These are phyloP conservation scores for cucumber (Cucumis sativus) DNA, from an alignment of 306 rosid species.

Conservation along the genomic window DNA sequence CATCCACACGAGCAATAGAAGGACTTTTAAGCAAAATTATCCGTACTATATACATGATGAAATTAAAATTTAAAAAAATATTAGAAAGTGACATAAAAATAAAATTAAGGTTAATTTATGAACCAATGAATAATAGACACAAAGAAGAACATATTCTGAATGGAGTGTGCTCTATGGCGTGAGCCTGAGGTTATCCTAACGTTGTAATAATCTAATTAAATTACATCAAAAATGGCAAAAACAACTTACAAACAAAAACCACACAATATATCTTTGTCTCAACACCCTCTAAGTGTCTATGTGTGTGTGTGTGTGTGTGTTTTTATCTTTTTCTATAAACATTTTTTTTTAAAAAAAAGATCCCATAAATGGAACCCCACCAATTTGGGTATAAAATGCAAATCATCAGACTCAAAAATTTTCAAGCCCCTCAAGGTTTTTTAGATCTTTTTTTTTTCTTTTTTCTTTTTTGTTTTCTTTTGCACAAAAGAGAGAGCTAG, in stretches of 20 bases:
- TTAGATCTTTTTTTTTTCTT: not conserved
- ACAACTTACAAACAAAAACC: not conserved
- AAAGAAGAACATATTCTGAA: not conserved
- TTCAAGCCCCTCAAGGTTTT: not conserved
- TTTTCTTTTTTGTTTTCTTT: not conserved
- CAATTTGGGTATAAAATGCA: constrained; percentile 3
- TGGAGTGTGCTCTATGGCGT: not conserved
- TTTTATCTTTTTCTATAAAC: not conserved
- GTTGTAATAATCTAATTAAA: not conserved
- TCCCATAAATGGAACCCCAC: constrained; percentile 2
- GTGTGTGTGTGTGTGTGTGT: not conserved
- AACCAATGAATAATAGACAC: not conserved
- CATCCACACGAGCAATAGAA: not conserved
- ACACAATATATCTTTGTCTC: not conserved
- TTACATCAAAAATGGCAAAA: not conserved
- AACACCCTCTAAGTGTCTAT: not conserved
- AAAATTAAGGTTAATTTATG: not conserved
- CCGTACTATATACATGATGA: not conserved
- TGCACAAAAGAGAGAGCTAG: not conserved
- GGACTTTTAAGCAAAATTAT: not conserved
- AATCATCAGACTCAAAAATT: constrained; percentile 4
- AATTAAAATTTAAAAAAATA: not conserved
- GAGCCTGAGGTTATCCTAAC: constrained; percentile 9
- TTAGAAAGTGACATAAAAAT: not conserved
- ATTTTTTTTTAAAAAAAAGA: not conserved